phyloP scores from a whole-genome alignment of 2,329 filamentous ascomycete genomes.

The Epichloe coenophiala region DNA sequence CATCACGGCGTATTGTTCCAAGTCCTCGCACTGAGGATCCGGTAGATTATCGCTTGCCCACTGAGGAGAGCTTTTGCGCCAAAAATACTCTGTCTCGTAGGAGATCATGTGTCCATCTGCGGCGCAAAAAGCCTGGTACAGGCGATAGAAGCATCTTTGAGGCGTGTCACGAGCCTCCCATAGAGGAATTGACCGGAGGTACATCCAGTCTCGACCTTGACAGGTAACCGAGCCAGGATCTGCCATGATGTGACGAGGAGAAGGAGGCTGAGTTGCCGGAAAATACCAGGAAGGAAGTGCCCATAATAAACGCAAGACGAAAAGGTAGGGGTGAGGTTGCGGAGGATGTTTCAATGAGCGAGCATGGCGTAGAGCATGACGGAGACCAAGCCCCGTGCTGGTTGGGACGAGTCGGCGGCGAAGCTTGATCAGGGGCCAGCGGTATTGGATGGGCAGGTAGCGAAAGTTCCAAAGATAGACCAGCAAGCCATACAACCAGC shows the following conservation, averaged over 20 bases:
- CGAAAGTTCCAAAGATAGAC: slow-evolving; percentile 11
- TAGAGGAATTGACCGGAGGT: slow-evolving; percentile 7
- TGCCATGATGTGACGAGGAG: slow-evolving; percentile 8
- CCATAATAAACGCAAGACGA: slow-evolving; percentile 7
- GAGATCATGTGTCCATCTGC: slow-evolving; percentile 11
- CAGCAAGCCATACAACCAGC: background rate
- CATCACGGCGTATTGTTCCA: slow-evolving; percentile 13
- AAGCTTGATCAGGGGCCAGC: slow-evolving; percentile 9
- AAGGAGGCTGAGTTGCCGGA: slow-evolving; percentile 4
- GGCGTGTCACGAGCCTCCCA: slow-evolving; percentile 14
- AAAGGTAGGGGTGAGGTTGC: slow-evolving; percentile 3
- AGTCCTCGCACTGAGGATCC: slow-evolving; percentile 9
- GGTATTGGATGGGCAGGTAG: slow-evolving; percentile 8
- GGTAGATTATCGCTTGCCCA: slow-evolving; percentile 10
- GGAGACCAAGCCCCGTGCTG: slow-evolving; percentile 5
- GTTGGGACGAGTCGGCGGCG: slow-evolving; percentile 7
- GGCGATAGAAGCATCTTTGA: slow-evolving; percentile 14
- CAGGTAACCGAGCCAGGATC: slow-evolving; percentile 4
- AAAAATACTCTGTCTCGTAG: slow-evolving; percentile 17
- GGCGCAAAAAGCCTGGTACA: slow-evolving; percentile 16
- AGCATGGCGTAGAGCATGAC: slow-evolving; percentile 4
- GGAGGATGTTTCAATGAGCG: slow-evolving; percentile 1
- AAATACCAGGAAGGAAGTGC: slow-evolving; percentile 7
- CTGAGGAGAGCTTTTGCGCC: slow-evolving; percentile 8
- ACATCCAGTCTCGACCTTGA: slow-evolving; percentile 5